Evolutionary conservation across 2,329 filamentous ascomycete species (phyloP).

Genomic region (Metarhizium brunneum): DNA sequence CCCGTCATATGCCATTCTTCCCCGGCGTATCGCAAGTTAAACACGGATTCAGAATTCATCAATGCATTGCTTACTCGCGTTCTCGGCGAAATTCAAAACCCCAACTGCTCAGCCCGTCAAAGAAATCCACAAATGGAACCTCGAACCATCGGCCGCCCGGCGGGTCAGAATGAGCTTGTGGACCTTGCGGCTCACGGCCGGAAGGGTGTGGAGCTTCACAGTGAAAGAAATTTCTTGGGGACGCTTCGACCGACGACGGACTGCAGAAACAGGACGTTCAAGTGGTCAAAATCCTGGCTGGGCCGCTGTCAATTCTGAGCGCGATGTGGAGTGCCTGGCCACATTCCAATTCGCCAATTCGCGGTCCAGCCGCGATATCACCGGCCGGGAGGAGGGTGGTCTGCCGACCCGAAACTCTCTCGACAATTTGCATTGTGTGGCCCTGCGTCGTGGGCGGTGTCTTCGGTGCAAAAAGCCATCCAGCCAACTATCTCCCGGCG

Average conservation of each 20-base stretch:
- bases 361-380: not conserved
- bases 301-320: not conserved
- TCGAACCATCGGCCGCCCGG: not conserved
- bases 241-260: not conserved
- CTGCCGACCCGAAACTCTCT: not conserved
- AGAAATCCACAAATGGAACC: not conserved
- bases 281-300: not conserved
- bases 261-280: not conserved
- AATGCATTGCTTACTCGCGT: not conserved
- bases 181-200: not conserved
- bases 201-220: conserved; percentile 1
- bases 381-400: not conserved
- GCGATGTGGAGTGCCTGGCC: not conserved
- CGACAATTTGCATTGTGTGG: not conserved
- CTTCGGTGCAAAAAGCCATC: not conserved
- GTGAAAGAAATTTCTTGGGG: not conserved
- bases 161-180: not conserved
- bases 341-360: not conserved
- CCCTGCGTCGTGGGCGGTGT: not conserved
- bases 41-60: not conserved
- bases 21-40: no score
- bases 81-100: not conserved
- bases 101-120: not conserved
- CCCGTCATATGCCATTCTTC: no score
- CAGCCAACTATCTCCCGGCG: not conserved